Percentiles rank a stretch among this genome's conserved stretches.
phyloP scores from a whole-genome alignment of 441 rosid species.

The Adansonia grandidieri region DNA sequence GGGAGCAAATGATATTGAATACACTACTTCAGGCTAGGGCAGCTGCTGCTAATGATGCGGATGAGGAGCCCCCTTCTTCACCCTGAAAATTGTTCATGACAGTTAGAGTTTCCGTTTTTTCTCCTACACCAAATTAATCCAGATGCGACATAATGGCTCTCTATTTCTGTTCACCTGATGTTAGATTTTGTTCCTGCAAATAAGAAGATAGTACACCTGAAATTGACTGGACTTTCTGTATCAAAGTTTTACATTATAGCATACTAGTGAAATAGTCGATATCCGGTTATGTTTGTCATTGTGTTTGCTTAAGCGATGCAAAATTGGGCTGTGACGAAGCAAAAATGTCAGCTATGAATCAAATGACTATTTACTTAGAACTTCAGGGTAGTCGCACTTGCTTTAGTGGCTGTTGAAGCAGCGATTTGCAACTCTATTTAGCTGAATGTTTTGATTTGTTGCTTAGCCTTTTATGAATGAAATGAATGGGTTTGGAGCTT shows the following conservation, averaged over 20 bases:
- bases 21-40: conserved; percentile 27
- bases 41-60: conserved; percentile 25
- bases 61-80: conserved; percentile 7
- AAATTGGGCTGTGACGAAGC: not conserved
- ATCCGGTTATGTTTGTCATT: not conserved
- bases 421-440: not conserved
- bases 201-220: not conserved
- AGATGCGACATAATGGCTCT: not conserved
- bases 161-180: not conserved
- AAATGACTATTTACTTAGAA: not conserved
- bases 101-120: not conserved
- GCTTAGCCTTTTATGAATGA: too few species aligned
- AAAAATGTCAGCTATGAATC: not conserved
- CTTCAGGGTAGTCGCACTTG: not conserved
- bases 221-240: not conserved
- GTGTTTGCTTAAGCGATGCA: not conserved
- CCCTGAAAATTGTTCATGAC: not conserved
- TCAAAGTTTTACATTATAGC: not conserved
- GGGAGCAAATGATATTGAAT: conserved; percentile 40
- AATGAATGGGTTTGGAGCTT: not conserved
- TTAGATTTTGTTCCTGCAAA: not conserved
- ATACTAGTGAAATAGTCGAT: too few species aligned
- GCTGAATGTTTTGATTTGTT: too few species aligned
- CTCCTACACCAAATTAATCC: not conserved
- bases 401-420: not conserved